Evolutionary conservation across 495 filamentous ascomycete genomes (phyloP), one percentile per base, ranked within the genome.

Genomic region (Xylaria acuta): DNA sequence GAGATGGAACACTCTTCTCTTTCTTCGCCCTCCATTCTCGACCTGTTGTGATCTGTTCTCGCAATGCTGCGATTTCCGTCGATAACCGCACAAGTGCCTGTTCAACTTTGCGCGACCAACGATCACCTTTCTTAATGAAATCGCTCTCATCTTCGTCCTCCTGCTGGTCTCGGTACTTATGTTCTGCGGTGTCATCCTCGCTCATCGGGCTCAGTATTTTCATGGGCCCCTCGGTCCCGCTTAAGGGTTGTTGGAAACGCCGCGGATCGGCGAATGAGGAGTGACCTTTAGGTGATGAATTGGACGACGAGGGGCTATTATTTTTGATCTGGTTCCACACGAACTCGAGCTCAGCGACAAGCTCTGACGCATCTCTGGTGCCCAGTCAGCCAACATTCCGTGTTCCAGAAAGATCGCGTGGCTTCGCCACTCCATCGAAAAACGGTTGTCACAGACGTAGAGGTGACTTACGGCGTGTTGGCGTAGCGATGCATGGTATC

Each of bases 261-360:
- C 79, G 76, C 6, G 75, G 80, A 59, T 77, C 85, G 78, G 78
- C 81, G 76, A 72, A 77, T 30, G 73, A 67, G 41, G 70, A 63
- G 14, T 53, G 75, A 41, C 71, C 82, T 51, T 64, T 82, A 7
- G 89, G 88, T 1, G 88, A 87, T 8, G 84, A 87, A 9, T 80
- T 82, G 2, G 88, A 85, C 2, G 89, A 89, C 16, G 90, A 91
- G 0, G 89, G 83, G 32, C 87, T 87, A 75, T 97, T 97, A 67
- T 88, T 92, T 81, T 95, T 96, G 69, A 98, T 93, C 79, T 98
- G 97, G 74, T 97, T 94, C 96, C 96, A 99, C 58, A 99, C 94
- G 77, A 98, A 99, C 82, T 98, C 96, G 22, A 99, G 88, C 80
- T 99, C 97, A n/a, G 90, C 84, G 45, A 98, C 93, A 9, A 99